Base-by-base conservation (phyloP, 164 flowering plant species). In the Vitis cinerea region DNA sequence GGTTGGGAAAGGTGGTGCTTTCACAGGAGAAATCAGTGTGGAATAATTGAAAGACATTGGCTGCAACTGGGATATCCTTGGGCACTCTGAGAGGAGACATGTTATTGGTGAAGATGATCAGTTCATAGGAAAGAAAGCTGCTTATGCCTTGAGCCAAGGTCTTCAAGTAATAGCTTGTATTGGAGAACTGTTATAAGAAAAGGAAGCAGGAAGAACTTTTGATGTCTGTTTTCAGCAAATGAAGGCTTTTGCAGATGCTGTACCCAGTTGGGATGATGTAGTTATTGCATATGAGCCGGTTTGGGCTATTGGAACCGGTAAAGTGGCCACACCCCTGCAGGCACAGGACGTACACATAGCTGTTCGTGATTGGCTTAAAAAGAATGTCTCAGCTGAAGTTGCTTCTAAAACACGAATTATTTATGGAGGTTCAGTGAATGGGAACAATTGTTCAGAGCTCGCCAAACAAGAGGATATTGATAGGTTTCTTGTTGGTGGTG, bases 301-400 rank as follows among this genome's bases (percentile, higher is more conserved):
- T 17, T 95, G 98, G 98, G 98, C 99, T 62, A 95, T 95, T 73
- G 99, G 97, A 68, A 95, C 99, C 55, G 98, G 97, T 71, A 93
- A 93, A 79, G 98, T 95, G 67, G 97, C 99, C 64, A 59, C 90
- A 57, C 97, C 98, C 2, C 77, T 78, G 78, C 99, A 93, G 77
- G 99, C 99, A 57, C 98, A 95, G 80, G 98, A 93, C 79, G 99
- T 95, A 64, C 99, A 95, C 80, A 92, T 76, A 64, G 97, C 98
- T 72, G 80, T 88, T 71, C 96, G 99, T 63, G 98, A 90, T 77
- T 95, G 97, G 98, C 92, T 95, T 52, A 90, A 83, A 74, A 90
- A 84, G 80, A 91, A 95, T 74, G 89, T 93, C 61, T 95, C 98
- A 10, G 85, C 83, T 29, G 94, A 88, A 76, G 97, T 89, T 67